Evolutionary conservation across 176 grass and related monocot species (phyloP), one percentile per base, ranked within the genome.

Genomic region (Musa acuminata): DNA sequence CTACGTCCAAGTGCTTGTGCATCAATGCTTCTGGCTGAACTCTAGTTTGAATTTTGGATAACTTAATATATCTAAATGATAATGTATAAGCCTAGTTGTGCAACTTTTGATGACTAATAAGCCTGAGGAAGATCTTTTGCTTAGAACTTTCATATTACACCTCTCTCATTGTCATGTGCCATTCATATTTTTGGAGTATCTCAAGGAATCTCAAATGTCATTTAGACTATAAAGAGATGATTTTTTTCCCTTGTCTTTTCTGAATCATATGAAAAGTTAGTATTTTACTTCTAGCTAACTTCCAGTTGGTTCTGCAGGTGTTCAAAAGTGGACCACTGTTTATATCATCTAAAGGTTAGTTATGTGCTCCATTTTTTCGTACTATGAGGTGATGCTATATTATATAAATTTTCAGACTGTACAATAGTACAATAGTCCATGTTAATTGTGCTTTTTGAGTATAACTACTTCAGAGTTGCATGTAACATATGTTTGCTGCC

Each of bases 281-380:
- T 55, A 1, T 77, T n/a, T 51, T 16, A 62, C 80, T 54, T 80
- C 69, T 87, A 17, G 81, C 74, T 65, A 68, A 14, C 64, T 21
- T 57, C 74, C 80, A 64, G 29, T 74, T 22, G 78, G 49, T 13
- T 80, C 60, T 71, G 51, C 83, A 99, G 96, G 96, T 95, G 14
- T 99, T 95, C 79, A 99, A 99, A 83, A 99, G 96, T 62, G 96
- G 96, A 17, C 91, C 91, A 81, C 84, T 99, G 53, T 99, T 89
- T 79, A 95, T 99, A 91, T 99, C 96, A 74, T 99, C 96, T 43
- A 99, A 99, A 95, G 96, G 96, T 99, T 83, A 83, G 59, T 58
- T 54, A 48, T 53, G 1, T 52, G 3, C 14, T 51, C 11, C 17
- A 21, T 21, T 75, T 11, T 16, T 52, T 53, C 13, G 13, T 52